Conservation (phyloP, 2,329 filamentous ascomycete species). For the Pyricularia sp. region DNA sequence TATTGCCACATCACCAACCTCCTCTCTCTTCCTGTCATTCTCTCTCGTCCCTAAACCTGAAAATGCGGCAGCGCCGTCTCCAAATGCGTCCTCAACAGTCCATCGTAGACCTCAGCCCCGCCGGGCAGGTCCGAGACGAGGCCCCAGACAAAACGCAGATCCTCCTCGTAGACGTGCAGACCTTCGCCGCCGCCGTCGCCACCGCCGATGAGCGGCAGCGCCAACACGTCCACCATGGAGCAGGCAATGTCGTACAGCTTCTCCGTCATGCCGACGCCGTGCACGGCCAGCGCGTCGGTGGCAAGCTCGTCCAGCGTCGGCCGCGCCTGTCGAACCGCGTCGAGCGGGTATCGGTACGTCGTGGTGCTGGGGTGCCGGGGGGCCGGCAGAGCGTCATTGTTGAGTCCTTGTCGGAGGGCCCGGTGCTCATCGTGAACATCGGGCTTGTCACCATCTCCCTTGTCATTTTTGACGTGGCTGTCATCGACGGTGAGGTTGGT, state of each 20-base stretch:
- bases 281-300: constrained; percentile 28
- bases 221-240: constrained; percentile 33
- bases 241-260: constrained; percentile 36
- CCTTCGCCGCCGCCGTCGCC: constrained; percentile 14
- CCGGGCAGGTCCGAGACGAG: constrained; percentile 28
- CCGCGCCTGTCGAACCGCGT: constrained; percentile 28
- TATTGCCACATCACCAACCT: background rate
- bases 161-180: constrained; percentile 21
- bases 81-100: constrained; percentile 29
- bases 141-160: constrained; percentile 25
- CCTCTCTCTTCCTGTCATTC: background rate
- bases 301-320: constrained; percentile 27
- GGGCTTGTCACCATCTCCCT: background rate
- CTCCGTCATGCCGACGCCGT: constrained; percentile 35
- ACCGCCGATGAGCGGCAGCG: constrained; percentile 17
- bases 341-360: constrained; percentile 32
- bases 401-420: no score
- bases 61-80: constrained; percentile 21
- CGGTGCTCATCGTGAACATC: background rate
- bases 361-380: constrained; percentile 17
- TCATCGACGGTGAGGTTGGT: constrained; percentile 14
- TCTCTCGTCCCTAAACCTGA: background rate
- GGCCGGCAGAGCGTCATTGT: background rate
- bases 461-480: constrained; percentile 1
- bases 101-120: constrained; percentile 26